phyloP scores from a whole-genome alignment of 2,329 filamentous ascomycete genomes.

The Apiospora rasikravindrae region DNA sequence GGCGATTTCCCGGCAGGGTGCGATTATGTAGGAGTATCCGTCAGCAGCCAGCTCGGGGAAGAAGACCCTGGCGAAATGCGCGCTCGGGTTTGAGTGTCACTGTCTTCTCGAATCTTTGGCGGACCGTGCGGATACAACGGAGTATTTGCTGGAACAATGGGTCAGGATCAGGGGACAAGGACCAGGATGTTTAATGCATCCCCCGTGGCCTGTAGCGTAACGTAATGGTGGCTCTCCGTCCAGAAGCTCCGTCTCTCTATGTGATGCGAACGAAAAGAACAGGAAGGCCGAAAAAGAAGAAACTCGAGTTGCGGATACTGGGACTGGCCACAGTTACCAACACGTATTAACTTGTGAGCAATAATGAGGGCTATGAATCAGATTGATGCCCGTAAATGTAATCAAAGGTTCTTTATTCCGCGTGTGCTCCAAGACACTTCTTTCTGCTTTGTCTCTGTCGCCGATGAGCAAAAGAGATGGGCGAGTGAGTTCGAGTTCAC shows the following conservation, averaged over 20 bases:
- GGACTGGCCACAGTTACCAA: not conserved
- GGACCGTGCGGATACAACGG: slow-evolving; percentile 23
- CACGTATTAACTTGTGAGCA: not conserved
- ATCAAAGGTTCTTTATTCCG: slow-evolving; percentile 2
- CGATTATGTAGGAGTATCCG: slow-evolving; percentile 3
- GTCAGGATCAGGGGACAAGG: not conserved
- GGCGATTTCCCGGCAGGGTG: not conserved
- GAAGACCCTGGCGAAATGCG: slow-evolving; percentile 11
- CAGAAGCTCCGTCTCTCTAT: not conserved
- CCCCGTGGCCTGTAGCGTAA: not conserved
- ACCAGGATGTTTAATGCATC: slow-evolving; percentile 3
- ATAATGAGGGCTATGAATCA: not conserved
- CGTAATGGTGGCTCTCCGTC: not conserved
- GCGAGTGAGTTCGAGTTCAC: not conserved
- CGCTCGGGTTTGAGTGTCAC: not conserved
- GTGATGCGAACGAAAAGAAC: not conserved
- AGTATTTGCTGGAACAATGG: slow-evolving; percentile 5
- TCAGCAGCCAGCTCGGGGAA: not conserved
- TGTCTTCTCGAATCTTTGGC: slow-evolving; percentile 1
- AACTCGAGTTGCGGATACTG: not conserved
- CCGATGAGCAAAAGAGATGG: not conserved
- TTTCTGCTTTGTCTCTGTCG: not conserved
- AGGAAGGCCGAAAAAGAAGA: not conserved
- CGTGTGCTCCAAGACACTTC: not conserved
- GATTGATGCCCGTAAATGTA: not conserved